A percentile compares a stretch with the other conserved stretches of the same genome.
Conservation (phyloP, 306 rosid species). For the Abrus pulchellus region DNA sequence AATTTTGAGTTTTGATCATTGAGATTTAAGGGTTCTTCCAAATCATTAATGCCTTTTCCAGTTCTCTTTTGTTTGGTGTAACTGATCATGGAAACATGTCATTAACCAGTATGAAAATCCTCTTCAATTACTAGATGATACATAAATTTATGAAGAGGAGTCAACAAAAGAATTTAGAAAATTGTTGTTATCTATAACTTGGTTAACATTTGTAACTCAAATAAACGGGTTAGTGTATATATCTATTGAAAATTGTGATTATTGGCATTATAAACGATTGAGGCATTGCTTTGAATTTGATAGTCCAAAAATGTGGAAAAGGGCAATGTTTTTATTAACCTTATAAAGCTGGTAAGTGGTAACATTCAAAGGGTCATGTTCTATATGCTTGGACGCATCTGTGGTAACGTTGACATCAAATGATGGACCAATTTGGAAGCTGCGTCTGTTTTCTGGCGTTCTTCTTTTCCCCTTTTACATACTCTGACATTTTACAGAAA, state of each 20-base stretch:
- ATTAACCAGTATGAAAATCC: not conserved
- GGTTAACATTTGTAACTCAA: not conserved
- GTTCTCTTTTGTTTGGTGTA: not conserved
- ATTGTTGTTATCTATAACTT: too few relatives aligned
- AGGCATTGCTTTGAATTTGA: constrained; percentile 3
- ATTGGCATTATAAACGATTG: not conserved
- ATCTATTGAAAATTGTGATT: not conserved
- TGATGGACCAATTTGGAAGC: constrained; percentile 25
- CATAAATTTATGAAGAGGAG: too few relatives aligned
- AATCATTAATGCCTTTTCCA: not conserved
- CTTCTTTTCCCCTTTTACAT: not conserved
- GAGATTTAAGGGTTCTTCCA: not conserved
- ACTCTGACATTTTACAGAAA: not conserved
- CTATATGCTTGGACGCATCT: constrained; percentile 6
- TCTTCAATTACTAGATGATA: too few relatives aligned
- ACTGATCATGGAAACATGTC: not conserved
- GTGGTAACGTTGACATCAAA: not conserved
- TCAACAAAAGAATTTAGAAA: too few relatives aligned
- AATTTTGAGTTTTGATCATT: not conserved
- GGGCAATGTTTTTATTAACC: constrained; percentile 36
- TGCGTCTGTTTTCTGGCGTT: not conserved
- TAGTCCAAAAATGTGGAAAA: constrained; percentile 26
- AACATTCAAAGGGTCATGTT: constrained; percentile 20
- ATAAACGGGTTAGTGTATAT: not conserved
- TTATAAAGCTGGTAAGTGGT: constrained; percentile 12